Conservation (phyloP, 2,329 filamentous ascomycete genomes). For the Byssoonygena ceratinophila region DNA sequence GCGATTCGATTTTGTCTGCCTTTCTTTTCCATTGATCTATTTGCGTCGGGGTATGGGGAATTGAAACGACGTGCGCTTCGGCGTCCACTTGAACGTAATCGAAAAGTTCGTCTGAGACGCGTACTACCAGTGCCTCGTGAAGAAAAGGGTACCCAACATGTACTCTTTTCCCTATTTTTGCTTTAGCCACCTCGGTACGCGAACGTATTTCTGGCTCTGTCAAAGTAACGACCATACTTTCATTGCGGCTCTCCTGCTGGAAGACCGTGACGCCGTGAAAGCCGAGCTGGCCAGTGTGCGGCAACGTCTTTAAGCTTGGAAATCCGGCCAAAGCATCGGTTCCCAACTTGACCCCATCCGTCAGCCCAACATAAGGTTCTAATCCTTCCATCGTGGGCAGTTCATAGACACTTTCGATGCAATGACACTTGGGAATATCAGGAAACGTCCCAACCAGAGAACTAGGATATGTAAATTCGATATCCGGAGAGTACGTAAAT, state of each 20-base stretch:
- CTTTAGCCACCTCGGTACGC: slow-evolving; percentile 60
- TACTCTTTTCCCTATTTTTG: slow-evolving; percentile 72
- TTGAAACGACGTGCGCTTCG: slow-evolving; percentile 53
- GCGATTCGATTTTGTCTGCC: slow-evolving; percentile 68
- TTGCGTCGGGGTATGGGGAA: slow-evolving; percentile 62
- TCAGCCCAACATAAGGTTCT: slow-evolving; percentile 71
- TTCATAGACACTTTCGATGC: slow-evolving; percentile 93
- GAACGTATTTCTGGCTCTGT: slow-evolving; percentile 61
- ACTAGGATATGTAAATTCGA: slow-evolving; percentile 75
- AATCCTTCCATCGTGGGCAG: slow-evolving; percentile 84
- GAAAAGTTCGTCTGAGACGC: slow-evolving; percentile 87
- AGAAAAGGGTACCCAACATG: slow-evolving; percentile 92
- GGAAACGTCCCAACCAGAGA: slow-evolving; percentile 84
- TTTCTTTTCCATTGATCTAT: slow-evolving; percentile 79
- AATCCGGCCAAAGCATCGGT: slow-evolving; percentile 82
- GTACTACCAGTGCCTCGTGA: slow-evolving; percentile 81
- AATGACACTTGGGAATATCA: slow-evolving; percentile 74
- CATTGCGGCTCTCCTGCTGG: slow-evolving; percentile 88
- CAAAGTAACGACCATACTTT: slow-evolving; percentile 87
- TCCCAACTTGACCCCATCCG: slow-evolving; percentile 74
- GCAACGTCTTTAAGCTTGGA: slow-evolving; percentile 75
- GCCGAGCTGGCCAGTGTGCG: slow-evolving; percentile 68
- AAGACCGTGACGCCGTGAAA: slow-evolving; percentile 92
- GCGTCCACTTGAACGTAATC: slow-evolving; percentile 64
- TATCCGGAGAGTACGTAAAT: slow-evolving; percentile 70